A percentile compares a stretch with the other conserved stretches of the same genome.
Conservation (phyloP, 2,329 filamentous ascomycete genomes). For the Aureobasidium pullulans region DNA sequence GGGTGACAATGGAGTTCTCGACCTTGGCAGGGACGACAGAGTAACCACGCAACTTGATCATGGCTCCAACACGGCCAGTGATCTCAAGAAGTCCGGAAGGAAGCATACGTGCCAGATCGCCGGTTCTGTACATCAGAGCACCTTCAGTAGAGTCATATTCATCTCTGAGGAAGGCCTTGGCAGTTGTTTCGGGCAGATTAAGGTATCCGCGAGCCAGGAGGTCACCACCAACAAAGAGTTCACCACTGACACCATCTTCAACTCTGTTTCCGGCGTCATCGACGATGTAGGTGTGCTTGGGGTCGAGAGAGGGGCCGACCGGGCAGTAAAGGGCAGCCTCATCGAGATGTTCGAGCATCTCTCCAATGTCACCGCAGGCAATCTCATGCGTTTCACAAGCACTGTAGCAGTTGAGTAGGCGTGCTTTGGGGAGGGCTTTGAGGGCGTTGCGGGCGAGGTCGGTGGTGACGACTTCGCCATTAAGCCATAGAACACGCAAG, state of each 20-base stretch:
- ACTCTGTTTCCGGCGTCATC: constrained; percentile 61
- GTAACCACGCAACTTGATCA: constrained; percentile 76
- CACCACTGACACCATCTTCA: constrained; percentile 55
- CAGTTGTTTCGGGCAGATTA: constrained; percentile 70
- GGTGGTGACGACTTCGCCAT: constrained; percentile 74
- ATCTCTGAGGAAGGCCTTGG: constrained; percentile 61
- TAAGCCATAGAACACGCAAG: constrained; percentile 67
- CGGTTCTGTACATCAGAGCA: constrained; percentile 67
- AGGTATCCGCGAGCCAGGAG: constrained; percentile 70
- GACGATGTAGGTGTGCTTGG: constrained; percentile 63
- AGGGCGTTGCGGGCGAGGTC: constrained; percentile 64
- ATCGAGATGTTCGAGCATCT: constrained; percentile 51
- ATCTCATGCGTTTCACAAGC: constrained; percentile 77
- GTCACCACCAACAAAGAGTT: constrained; percentile 68
- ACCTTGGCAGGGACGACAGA: constrained; percentile 72
- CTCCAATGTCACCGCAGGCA: constrained; percentile 65
- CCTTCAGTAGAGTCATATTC: constrained; percentile 53
- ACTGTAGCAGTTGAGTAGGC: constrained; percentile 73
- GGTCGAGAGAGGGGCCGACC: constrained; percentile 63
- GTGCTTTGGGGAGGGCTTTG: constrained; percentile 59
- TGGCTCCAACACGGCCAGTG: constrained; percentile 65
- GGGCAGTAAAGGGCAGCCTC: constrained; percentile 62
- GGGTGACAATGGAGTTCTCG: constrained; percentile 62
- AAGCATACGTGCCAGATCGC: constrained; percentile 61
- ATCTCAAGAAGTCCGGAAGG: constrained; percentile 65